These are phyloP conservation scores for Panaeolus cyanescens DNA, from an alignment of 768 basidiomycete species.

Conservation along the genomic window DNA sequence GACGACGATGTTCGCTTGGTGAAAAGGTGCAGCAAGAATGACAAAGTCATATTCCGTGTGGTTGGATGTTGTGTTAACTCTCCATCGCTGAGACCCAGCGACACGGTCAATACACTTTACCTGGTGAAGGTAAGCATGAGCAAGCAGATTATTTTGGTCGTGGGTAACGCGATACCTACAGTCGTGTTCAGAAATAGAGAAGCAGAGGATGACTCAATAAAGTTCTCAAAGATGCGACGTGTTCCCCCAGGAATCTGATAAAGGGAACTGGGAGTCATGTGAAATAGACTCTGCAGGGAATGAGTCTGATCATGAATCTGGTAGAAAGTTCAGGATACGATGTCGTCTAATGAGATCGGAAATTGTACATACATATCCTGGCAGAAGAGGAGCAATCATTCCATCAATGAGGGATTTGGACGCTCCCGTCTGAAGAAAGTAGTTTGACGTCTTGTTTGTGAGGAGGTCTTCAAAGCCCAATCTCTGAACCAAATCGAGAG, in stretches of 20 bases:
- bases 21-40: conserved; percentile 87
- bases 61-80: conserved; percentile 50
- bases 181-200: conserved; percentile 69
- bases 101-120: conserved; percentile 51
- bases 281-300: conserved; percentile 69
- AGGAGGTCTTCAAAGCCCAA: too few species aligned
- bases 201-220: conserved; percentile 71
- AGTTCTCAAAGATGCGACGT: conserved; percentile 80
- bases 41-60: conserved; percentile 64
- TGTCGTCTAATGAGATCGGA: conserved; percentile 78
- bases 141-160: too few species aligned
- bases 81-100: conserved; percentile 53
- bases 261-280: conserved; percentile 73
- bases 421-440: too few species aligned
- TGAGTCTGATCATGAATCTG: conserved; percentile 77
- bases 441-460: too few species aligned
- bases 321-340: conserved; percentile 81
- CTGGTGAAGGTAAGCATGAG: conserved; percentile 28
- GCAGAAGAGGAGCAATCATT: conserved; percentile 57
- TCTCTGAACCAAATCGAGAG: too few species aligned
- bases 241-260: conserved; percentile 76
- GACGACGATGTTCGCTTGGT: conserved; percentile 60
- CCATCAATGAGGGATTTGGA: too few species aligned
- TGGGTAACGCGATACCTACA: conserved; percentile 36
- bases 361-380: conserved; percentile 69